phyloP scores from a whole-genome alignment of 345 rosid genomes.

The Microcos paniculata region DNA sequence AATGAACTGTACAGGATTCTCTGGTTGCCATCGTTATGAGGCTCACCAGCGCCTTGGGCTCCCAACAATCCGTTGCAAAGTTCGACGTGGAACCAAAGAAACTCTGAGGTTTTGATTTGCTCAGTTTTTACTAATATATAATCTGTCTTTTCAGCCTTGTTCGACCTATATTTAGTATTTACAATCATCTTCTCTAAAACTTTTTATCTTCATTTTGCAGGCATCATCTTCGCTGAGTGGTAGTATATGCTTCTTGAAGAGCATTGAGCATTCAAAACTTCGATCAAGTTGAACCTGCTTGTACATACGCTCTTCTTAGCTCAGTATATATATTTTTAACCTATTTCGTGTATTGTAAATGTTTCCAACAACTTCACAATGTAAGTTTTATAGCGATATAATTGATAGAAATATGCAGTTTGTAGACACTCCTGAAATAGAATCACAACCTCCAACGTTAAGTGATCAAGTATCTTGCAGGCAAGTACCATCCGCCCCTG shows the following conservation, averaged over 20 bases:
- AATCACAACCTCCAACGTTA: background rate
- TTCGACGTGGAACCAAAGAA: constrained; percentile 86
- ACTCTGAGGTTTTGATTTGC: constrained; percentile 54
- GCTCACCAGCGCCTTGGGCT: constrained; percentile 87
- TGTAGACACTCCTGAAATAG: background rate
- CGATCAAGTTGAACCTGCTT: background rate
- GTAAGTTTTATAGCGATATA: background rate
- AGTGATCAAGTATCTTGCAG: background rate
- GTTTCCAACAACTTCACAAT: background rate
- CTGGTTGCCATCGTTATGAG: constrained; percentile 91
- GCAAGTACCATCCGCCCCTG: background rate
- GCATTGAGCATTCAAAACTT: constrained; percentile 3
- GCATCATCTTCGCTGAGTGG: constrained; percentile 80
- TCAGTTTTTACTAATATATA: background rate
- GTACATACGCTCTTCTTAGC: background rate
- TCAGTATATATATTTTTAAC: background rate
- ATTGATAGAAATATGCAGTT: background rate
- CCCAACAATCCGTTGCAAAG: constrained; percentile 86
- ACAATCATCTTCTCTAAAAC: background rate
- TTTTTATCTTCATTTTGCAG: constrained; percentile 35
- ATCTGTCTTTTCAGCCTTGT: background rate
- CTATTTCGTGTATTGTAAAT: background rate
- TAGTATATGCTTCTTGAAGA: background rate
- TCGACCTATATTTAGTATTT: background rate
- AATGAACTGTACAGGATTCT: constrained; percentile 53